A percentile compares a stretch with the other conserved stretches of the same genome.
Evolutionary conservation across 2,329 filamentous ascomycete species (phyloP).

Genomic region (Passalora sequoiae): DNA sequence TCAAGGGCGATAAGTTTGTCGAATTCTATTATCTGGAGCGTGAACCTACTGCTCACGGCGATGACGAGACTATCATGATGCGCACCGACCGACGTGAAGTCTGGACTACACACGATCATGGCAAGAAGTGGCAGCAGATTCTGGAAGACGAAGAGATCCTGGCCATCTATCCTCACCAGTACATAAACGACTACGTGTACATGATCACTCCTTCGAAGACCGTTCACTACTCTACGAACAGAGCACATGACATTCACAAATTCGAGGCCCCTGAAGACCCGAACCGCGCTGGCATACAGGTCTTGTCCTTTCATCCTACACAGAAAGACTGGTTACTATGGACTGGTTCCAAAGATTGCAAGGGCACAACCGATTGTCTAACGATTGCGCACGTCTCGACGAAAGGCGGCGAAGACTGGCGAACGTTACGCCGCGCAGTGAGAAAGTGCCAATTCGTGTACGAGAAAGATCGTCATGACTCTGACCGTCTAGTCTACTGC

Average conservation of each 20-base stretch:
- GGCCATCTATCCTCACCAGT: slow-evolving; percentile 68
- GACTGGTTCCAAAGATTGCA: slow-evolving; percentile 68
- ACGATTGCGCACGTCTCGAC: slow-evolving; percentile 68
- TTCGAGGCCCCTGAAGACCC: slow-evolving; percentile 66
- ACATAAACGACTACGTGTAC: slow-evolving; percentile 80
- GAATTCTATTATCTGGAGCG: slow-evolving; percentile 75
- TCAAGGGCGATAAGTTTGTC: slow-evolving; percentile 54
- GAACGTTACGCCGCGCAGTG: slow-evolving; percentile 66
- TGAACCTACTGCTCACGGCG: slow-evolving; percentile 52
- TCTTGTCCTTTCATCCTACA: slow-evolving; percentile 76
- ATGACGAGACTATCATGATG: slow-evolving; percentile 69
- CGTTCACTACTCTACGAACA: slow-evolving; percentile 76
- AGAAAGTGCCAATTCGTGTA: slow-evolving; percentile 83
- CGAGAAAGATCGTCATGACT: slow-evolving; percentile 53
- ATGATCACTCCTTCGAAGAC: slow-evolving; percentile 67
- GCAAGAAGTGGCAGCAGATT: slow-evolving; percentile 69
- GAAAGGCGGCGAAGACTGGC: slow-evolving; percentile 75
- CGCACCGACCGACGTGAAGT: slow-evolving; percentile 56
- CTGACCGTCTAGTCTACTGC: slow-evolving; percentile 60
- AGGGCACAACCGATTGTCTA: slow-evolving; percentile 58
- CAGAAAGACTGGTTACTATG: slow-evolving; percentile 89
- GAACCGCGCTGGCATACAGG: slow-evolving; percentile 46
- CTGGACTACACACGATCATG: slow-evolving; percentile 76
- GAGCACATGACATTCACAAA: slow-evolving; percentile 65
- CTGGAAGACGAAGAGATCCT: slow-evolving; percentile 62